Conservation (phyloP, 345 rosid genomes). For the Euclidium syriacum region DNA sequence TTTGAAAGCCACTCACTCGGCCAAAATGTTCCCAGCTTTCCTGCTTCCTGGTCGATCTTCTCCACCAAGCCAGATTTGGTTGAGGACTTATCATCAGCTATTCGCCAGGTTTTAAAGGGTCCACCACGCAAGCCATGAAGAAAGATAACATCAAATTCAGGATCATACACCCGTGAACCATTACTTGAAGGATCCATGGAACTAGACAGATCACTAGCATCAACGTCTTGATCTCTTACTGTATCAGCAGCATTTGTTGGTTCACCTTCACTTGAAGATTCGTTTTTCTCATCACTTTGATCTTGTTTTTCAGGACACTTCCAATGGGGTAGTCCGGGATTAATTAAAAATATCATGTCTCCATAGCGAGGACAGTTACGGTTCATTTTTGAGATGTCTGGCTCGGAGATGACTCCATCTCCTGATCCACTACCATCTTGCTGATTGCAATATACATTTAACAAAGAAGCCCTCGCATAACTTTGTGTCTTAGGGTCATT, state of each 20-base stretch:
- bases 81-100: constrained; percentile 79
- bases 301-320: constrained; percentile 46
- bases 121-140: constrained; percentile 96
- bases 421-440: constrained; percentile 30
- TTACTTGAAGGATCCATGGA: constrained; percentile 30
- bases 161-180: constrained; percentile 37
- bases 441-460: constrained; percentile 63
- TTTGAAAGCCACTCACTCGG: constrained; percentile 94
- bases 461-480: constrained; percentile 82
- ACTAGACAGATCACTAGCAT: constrained; percentile 27
- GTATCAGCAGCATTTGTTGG: constrained; percentile 22
- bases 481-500: constrained; percentile 78
- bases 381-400: constrained; percentile 34
- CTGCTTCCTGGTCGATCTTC: constrained; percentile 98
- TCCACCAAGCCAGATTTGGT: constrained; percentile 94
- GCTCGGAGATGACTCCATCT: constrained; percentile 29
- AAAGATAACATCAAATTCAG: constrained; percentile 79
- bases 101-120: constrained; percentile 92
- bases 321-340: constrained; percentile 88
- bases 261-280: constrained; percentile 28
- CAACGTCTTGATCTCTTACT: constrained; percentile 23
- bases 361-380: constrained; percentile 55
- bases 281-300: constrained; percentile 24
- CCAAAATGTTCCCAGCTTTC: constrained; percentile 95
- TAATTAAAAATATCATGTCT: constrained; percentile 74